phyloP scores from a whole-genome alignment of 306 rosid species.

The Arachis hypogaea region DNA sequence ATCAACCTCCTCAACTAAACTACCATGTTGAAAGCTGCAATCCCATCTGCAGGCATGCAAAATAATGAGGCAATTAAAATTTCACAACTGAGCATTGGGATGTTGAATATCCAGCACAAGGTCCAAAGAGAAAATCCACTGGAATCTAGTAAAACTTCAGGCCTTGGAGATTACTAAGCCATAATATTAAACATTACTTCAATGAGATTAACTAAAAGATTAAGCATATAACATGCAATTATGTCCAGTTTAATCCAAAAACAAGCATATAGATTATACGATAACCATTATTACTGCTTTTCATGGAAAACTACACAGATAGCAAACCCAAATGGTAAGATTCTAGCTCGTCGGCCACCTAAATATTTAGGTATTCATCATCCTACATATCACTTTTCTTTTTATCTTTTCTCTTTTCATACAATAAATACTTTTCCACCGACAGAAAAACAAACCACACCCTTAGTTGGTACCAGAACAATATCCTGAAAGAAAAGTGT shows the following conservation, averaged over 20 bases:
- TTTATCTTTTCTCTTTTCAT: not conserved
- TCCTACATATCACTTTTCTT: not conserved
- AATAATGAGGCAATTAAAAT: constrained; percentile 26
- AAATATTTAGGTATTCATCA: constrained; percentile 1
- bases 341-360: not conserved
- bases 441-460: not conserved
- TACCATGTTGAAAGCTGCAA: constrained; percentile 88
- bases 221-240: constrained; percentile 6
- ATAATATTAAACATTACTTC: not conserved
- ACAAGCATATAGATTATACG: not conserved
- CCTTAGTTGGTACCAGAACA: not conserved
- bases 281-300: constrained; percentile 17
- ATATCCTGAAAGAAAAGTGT: not conserved
- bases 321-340: constrained; percentile 4
- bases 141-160: constrained; percentile 20
- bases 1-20: constrained; percentile 98
- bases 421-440: not conserved
- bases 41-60: constrained; percentile 83
- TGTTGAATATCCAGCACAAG: not conserved
- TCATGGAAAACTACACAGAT: not conserved
- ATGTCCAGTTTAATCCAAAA: constrained; percentile 7
- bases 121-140: not conserved
- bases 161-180: constrained; percentile 28
- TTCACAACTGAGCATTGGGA: not conserved
- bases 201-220: not conserved